Evolutionary conservation across 192 early-diverging fungal species (phyloP).

Genomic region (Linnemannia elongata): DNA sequence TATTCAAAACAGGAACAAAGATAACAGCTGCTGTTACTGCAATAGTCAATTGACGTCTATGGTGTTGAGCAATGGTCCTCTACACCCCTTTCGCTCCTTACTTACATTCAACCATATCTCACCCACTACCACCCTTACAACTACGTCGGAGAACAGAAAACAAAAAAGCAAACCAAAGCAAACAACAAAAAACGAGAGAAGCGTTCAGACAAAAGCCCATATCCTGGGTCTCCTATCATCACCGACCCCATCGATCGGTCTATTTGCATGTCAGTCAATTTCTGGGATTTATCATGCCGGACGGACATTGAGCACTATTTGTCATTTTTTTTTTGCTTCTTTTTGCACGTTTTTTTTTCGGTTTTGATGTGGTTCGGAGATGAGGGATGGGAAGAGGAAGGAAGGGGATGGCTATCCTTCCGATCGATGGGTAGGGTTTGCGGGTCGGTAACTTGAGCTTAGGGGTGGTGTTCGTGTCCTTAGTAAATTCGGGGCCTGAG

Average conservation of each 20-base stretch:
- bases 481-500: too few relatives aligned
- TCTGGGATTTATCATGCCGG: constrained; percentile 1
- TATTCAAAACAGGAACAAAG: neutral
- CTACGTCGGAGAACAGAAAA: neutral
- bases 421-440: too few relatives aligned
- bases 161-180: neutral
- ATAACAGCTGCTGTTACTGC: too few relatives aligned
- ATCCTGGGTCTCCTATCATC: neutral
- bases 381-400: too few relatives aligned
- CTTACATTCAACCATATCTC: too few relatives aligned
- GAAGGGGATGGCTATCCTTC: too few relatives aligned
- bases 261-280: neutral
- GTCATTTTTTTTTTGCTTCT: neutral
- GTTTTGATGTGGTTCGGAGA: too few relatives aligned
- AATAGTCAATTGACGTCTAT: too few relatives aligned
- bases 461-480: too few relatives aligned
- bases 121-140: neutral
- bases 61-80: too few relatives aligned
- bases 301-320: neutral
- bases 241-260: neutral
- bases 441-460: too few relatives aligned
- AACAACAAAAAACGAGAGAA: neutral
- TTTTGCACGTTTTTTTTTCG: neutral
- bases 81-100: too few relatives aligned
- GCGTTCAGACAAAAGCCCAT: neutral